Evolutionary conservation across 768 basidiomycete genomes (phyloP), one percentile per base, ranked within the genome.

Genomic region (Russula olivacea): DNA sequence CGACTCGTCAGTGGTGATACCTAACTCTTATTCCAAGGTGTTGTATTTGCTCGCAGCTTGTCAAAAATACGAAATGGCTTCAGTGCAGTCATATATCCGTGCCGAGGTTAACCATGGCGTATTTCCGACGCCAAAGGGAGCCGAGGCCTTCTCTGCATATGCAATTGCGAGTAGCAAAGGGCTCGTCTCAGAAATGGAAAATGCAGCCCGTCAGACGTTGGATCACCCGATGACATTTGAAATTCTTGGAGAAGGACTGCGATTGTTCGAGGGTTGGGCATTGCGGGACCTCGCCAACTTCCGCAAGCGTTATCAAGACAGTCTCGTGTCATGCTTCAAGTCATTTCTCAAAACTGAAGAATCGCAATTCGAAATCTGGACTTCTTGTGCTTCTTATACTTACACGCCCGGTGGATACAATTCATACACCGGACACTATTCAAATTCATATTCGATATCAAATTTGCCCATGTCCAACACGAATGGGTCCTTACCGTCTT

Each of bases 51-150:
- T 70, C 8, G 61, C 58, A 1, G 67, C 68, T 1, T 66, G 65
- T 2, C 36, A 53, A 17, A 73, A 73, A 58, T 73, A 72, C 55
- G 55, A 70, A 9, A 68, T 73, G 63, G 34, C 15, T n/a, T 28
- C 40, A 45, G 43, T 62, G n/a, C 32, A 30, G 5, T 40, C 38
- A 6, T 21, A 25, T 17, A 63, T 63, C n/a, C 51, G 51, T n/a
- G 30, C 19, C 1, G 6, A 51, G 28, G 28, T 51, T 19, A 30
- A 7, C 9, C 19, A 12, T 4, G 21, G 45, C 3, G 11, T 4
- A n/a, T 47, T 47, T 19, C 45, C 45, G 3, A 11, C 10, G 8
- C 45, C 21, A n/a, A 47, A 11, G 6, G 51, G 23, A 30, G 28
- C 15, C 48, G 32, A 30, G 32, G 8, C 12, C 3, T 11, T 38